Base-by-base conservation (phyloP, 768 basidiomycete genomes). In the Xerocomus potaroensis region DNA sequence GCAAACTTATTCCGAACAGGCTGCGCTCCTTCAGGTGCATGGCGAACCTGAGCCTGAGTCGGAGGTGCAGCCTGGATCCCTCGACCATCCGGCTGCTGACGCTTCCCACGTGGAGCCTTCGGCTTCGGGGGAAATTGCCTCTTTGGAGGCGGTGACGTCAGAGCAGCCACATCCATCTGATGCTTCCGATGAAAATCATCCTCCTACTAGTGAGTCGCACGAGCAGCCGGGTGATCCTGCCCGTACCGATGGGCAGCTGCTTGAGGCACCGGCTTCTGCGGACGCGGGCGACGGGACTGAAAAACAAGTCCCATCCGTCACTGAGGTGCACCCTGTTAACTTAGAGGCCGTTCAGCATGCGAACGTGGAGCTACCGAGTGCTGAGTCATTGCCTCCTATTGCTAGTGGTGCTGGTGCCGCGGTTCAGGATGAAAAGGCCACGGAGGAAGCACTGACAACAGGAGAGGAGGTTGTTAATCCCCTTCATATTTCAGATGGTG, bases 401-500 rank as follows among this genome's bases (percentile, higher is more conserved):
- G 31, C 35, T 23, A 16, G 41, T 35, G 45, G 47, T 26, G 8
- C 34, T 15, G 45, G 30, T 31, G 35, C 40, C 40, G 26, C 15
- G n/a, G 5, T 18, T 7, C 55, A 42, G 19, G 53, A 50, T 26
- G 52, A 53, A 35, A 56, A 50, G 11, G 36, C 24, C 24, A 36
- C 22, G n/a, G 61, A 55, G 15, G 53, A 49, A 18, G 44, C 14
- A 24, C 22, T 34, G 21, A 47, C 27, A 40, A 41, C 45, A 21
- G 54, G 47, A 40, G 55, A 43, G 36, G 60, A 54, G 35, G 31
- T 35, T 2, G 40, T 35, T 41, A 73, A 81, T 61, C 76, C 76
- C n/a, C 78, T 79, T 59, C 75, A 79, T 62, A 76, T 80, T 43
- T 80, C 76, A 21, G 79, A 80, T 57, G 85, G 78, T 23, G 80